Evolutionary conservation across 306 rosid species (phyloP), one percentile per base, ranked within the genome.

Genomic region (Alnus rubra): DNA sequence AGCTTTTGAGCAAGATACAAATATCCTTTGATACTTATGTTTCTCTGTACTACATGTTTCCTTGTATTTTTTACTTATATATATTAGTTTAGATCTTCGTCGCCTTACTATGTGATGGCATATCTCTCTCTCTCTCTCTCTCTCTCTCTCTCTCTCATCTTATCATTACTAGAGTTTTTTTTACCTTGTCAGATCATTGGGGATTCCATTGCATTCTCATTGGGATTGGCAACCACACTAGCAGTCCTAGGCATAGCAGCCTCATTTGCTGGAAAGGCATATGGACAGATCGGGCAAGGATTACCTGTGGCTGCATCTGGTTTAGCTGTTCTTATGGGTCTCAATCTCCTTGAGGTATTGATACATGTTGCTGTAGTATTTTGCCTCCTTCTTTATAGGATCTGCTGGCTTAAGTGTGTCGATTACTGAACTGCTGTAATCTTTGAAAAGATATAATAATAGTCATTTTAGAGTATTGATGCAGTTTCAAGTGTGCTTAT

Each of bases 221-320:
- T 94, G 72, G 98, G 98, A 84, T 91, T 94, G 85, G 98, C 97
- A 53, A 94, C 98, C 63, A 94, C 98, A 48, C 88, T 92, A 70
- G 97, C 98, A 35, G 80, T 92, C 58, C 84, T 95, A 76, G 98
- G 98, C 52, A 81, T 95, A 52, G 92, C 83, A 69, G 98, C 98
- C 58, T 92, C 98, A 81, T 86, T 95, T 87, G 98, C 97, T 72
- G 98, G 98, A 74, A 92, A 95, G 86, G 98, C 97, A 80, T 95
- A 94, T 79, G 98, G 98, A 71, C 98, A 94, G 89, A 85, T 93
- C 78, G 98, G 98, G 81, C 98, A 90, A 79, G 97, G 98, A 30
- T 89, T 92, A 85, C 98, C 98, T 62, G 47, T 95, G 85, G 95
- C 92, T 78, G 98, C 97, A 81, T 95, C 98, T 74, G 95, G 95